phyloP scores from a whole-genome alignment of 345 rosid species.

The Euphorbia tirucalli region DNA sequence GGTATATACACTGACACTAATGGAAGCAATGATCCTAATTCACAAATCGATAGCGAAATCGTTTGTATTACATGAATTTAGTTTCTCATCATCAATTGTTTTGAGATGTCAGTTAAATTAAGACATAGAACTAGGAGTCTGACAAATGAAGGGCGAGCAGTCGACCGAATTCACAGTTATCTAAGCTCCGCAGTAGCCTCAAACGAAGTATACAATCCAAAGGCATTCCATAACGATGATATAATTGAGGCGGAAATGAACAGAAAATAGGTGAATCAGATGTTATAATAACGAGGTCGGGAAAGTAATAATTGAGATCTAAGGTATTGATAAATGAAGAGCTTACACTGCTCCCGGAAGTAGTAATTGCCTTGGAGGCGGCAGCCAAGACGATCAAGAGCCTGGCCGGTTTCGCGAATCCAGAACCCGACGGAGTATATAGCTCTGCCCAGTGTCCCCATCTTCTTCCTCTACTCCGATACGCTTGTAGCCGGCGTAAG shows the following conservation, averaged over 20 bases:
- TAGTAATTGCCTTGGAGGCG: constrained; percentile 83
- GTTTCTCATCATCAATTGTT: background rate
- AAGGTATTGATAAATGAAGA: constrained; percentile 12
- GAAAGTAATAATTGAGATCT: background rate
- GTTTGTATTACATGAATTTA: background rate
- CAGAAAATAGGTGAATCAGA: background rate
- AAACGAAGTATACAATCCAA: no score
- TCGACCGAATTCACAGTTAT: background rate
- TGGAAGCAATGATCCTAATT: background rate
- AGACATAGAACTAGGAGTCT: no score
- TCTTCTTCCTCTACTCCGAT: constrained; percentile 16
- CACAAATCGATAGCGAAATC: background rate
- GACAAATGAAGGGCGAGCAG: background rate
- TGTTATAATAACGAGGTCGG: background rate
- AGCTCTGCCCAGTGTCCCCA: constrained; percentile 89
- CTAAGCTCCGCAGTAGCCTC: background rate
- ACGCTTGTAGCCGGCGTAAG: background rate
- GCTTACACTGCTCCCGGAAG: constrained; percentile 83
- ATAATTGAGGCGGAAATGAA: background rate
- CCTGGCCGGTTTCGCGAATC: constrained; percentile 95
- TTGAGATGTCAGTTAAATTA: background rate
- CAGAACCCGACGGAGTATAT: constrained; percentile 90
- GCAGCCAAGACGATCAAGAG: constrained; percentile 92
- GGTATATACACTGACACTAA: no score
- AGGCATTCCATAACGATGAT: background rate